A percentile compares a stretch with the other conserved stretches of the same genome.
Evolutionary conservation across 2,329 filamentous ascomycete species (phyloP).

Genomic region (Penicillium verrucosum): DNA sequence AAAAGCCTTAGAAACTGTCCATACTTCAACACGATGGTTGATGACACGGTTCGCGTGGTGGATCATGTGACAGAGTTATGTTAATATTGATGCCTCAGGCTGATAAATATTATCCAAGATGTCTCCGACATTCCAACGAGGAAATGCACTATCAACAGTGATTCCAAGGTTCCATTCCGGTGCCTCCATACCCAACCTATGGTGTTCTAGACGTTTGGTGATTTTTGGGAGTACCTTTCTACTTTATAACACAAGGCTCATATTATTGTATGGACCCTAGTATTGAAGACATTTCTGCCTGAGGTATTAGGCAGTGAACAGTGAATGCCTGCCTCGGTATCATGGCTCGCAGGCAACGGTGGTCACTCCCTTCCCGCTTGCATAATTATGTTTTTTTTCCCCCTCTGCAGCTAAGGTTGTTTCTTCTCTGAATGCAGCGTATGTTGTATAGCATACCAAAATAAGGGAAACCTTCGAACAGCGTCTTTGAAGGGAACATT

Average conservation of each 20-base stretch:
- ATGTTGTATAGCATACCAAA: neutral
- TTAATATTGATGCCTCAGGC: neutral
- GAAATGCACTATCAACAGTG: neutral
- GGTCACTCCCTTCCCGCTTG: too few species aligned
- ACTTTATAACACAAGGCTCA: neutral
- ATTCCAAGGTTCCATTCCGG: neutral
- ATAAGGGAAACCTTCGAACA: neutral
- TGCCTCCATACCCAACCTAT: neutral
- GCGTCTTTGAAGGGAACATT: neutral
- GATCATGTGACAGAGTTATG: neutral
- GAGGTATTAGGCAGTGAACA: neutral
- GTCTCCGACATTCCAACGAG: neutral
- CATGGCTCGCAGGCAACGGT: neutral
- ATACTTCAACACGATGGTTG: neutral
- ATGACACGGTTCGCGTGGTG: neutral
- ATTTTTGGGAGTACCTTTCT: neutral
- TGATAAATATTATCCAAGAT: neutral
- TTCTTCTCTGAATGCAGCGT: neutral
- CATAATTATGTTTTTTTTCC: neutral
- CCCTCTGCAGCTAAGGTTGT: neutral
- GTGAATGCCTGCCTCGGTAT: neutral
- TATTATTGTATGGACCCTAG: neutral
- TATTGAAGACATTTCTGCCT: neutral
- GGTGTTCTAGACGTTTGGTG: neutral
- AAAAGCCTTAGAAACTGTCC: neutral